Base-by-base conservation (phyloP, 1,139 yeast genomes). In the Arxiozyma heterogenica region DNA sequence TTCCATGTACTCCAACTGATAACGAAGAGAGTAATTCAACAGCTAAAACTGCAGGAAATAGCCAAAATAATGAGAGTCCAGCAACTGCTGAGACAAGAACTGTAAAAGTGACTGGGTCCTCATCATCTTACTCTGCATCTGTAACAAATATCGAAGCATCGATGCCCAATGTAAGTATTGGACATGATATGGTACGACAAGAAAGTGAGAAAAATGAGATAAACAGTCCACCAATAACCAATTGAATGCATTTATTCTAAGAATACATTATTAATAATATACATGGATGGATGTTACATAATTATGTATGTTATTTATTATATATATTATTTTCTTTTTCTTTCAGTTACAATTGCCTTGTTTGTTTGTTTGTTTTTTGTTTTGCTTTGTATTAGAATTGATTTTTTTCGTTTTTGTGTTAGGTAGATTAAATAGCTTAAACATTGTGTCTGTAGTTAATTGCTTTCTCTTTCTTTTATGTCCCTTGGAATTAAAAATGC, bases 1-100 rank as follows among this genome's bases (percentile, higher is more conserved):
- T 69, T 27, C 71, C 72, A 11, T 69, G 72, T 54, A 61, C 63
- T 2, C 65, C 58, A 2, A 34, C 34, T n/a, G 45, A 47, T n/a
- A 25, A 39, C 5, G 52, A 49, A 38, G 51, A 38, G 3, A 44
- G 21, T 6, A 25, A 22, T 8, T 4, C 48, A 11, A 30, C 15
- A 4, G 17, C 23, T 5, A 45, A 45, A 34, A 4, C 34, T 1
- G 9, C 48, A 9, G 20, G 23, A 20, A 22, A 25, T 34, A 12
- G 17, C 18, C 34, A 45, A 30, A 20, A 38, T 18, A 22, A 43
- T 5, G 27, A 27, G 8, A 27, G 8, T n/a, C n/a, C 27, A 17
- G 5, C 23, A 21, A 17, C 44, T 7, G 18, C 8, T 1, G 22
- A 22, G 23, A 43, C 23, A 6, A 11, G 11, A 21, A 15, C 45